Percentiles rank a stretch among this genome's conserved stretches.
Conservation (phyloP, 768 basidiomycete genomes). For the Gymnopilus dilepis region DNA sequence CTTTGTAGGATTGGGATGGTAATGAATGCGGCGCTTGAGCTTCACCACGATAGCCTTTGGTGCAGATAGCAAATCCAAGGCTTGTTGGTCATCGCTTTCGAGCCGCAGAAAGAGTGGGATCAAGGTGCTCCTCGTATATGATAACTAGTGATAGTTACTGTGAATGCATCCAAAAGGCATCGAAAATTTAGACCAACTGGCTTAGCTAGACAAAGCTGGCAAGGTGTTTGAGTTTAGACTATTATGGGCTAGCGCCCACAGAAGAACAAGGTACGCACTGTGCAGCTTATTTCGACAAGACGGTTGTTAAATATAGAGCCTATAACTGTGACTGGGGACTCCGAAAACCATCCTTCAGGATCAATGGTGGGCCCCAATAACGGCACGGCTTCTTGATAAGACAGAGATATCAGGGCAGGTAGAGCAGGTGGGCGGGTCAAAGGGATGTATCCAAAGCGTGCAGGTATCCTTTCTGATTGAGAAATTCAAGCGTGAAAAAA, state of each 20-base stretch:
- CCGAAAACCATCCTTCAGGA: constrained; percentile 46
- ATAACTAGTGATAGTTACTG: constrained; percentile 33
- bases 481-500: neutral
- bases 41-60: constrained; percentile 39
- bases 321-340: constrained; percentile 29
- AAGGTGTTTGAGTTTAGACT: neutral
- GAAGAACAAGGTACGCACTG: constrained; percentile 32
- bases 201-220: constrained; percentile 44
- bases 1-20: constrained; percentile 16
- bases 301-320: constrained; percentile 39
- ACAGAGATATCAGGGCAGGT: constrained; percentile 39
- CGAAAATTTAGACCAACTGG: constrained; percentile 36
- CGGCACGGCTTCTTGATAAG: constrained; percentile 39
- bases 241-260: neutral
- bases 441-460: constrained; percentile 41
- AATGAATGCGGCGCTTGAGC: constrained; percentile 22
- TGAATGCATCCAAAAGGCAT: neutral
- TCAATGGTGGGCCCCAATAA: constrained; percentile 44
- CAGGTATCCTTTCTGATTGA: constrained; percentile 30
- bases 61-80: constrained; percentile 40
- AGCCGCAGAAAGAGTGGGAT: constrained; percentile 43
- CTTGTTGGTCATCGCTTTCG: constrained; percentile 37
- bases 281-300: constrained; percentile 36
- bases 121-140: constrained; percentile 45
- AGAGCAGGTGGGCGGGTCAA: constrained; percentile 36